phyloP scores from a whole-genome alignment of 306 rosid species.

The Cicer cuneatum region DNA sequence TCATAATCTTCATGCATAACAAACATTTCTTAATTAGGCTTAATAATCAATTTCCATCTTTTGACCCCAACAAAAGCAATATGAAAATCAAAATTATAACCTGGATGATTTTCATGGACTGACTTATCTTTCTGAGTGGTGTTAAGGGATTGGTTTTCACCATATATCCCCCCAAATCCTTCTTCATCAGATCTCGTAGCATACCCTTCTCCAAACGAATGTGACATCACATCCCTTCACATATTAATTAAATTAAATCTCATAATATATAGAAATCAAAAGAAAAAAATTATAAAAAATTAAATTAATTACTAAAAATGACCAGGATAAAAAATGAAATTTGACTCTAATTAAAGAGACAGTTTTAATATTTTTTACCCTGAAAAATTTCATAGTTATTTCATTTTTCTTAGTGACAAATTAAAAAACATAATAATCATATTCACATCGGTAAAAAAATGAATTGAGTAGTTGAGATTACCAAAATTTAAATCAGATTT shows the following conservation, averaged over 20 bases:
- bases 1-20: constrained; percentile 59
- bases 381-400: too few relatives aligned
- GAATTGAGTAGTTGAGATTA: too few relatives aligned
- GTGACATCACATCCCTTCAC: constrained; percentile 77
- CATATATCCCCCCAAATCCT: constrained; percentile 84
- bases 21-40: neutral
- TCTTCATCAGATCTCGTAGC: constrained; percentile 80
- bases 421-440: too few relatives aligned
- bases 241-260: neutral
- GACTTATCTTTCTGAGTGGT: constrained; percentile 41
- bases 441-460: too few relatives aligned
- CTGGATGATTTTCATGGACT: constrained; percentile 77
- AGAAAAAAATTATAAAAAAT: neutral
- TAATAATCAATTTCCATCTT: neutral
- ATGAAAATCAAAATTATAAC: constrained; percentile 39
- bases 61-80: neutral
- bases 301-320: neutral
- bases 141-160: constrained; percentile 47
- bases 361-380: too few relatives aligned
- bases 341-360: neutral
- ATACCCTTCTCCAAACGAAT: constrained; percentile 86
- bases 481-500: too few relatives aligned
- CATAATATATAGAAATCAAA: neutral
- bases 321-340: neutral
- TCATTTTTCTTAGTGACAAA: too few relatives aligned